Evolutionary conservation across 148 eudicot genomes (phyloP), one percentile per base, ranked within the genome.

Genomic region (Simmondsia chinensis): DNA sequence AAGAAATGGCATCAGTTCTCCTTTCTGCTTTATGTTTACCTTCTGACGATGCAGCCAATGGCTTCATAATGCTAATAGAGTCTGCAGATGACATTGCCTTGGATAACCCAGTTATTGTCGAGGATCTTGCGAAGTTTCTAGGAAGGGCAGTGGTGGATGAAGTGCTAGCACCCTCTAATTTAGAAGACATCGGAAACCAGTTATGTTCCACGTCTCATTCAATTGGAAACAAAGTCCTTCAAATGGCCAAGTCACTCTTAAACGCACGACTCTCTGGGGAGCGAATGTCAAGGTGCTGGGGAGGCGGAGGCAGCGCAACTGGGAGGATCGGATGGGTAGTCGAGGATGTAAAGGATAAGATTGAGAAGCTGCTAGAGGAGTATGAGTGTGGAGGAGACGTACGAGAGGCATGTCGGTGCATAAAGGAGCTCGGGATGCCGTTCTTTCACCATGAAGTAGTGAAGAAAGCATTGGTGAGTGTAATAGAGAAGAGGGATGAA

Each of bases 381-480:
- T 77, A 58, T 9, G 83, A 77, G 30, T 58, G 75, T 35, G 83
- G 83, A 33, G 83, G 83, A 4, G 83, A 56, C 38, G n/a, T 61
- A 51, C 41, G 50, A 17, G 79, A 77, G 59, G 79, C 83, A 6
- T 72, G 53, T 48, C 60, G 61, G 29, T 77, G 83, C 40, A 72
- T 77, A 54, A 72, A 73, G 38, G 83, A 77, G 43, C 24, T 77
- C 31, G 70, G 70, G 2, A 62, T 69, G 75, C 79, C 79, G 0
- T 77, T 72, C 34, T 77, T 72, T 49, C 75, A 77, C 53, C 83
- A 77, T 16, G 83, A 77, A 41, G 64, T 77, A 34, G 83, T 77
- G 17, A 77, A 77, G 52, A 77, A 77, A 48, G 61, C 72, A 2
- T 29, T 73, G 15, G 73, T 73, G 38, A 45, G 37, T 3, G 44